Evolutionary conservation across 805 yeast species (phyloP).

Genomic region (Nakazawaea wyomingensis): DNA sequence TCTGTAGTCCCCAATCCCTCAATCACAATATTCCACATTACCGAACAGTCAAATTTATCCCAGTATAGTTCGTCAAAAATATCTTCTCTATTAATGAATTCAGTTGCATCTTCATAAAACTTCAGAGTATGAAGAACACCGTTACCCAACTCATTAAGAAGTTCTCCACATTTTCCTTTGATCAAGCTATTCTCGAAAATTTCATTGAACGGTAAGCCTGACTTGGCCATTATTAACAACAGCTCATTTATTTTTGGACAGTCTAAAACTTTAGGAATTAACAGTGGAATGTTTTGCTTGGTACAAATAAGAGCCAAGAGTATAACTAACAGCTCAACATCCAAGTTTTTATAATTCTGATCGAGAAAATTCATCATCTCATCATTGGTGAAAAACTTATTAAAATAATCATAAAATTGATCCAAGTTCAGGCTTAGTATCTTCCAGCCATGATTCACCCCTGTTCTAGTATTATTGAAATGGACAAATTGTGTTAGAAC

Average conservation of each 20-base stretch:
- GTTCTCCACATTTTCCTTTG: conserved; percentile 17
- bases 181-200: conserved; percentile 19
- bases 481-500: conserved; percentile 34
- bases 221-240: conserved; percentile 16
- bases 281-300: conserved; percentile 3
- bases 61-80: conserved; percentile 24
- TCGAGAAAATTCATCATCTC: conserved; percentile 15
- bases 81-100: conserved; percentile 16
- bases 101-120: conserved; percentile 19
- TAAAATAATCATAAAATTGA: conserved; percentile 31
- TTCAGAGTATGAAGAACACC: conserved; percentile 13
- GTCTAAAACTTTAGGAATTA: conserved; percentile 16
- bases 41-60: conserved; percentile 19
- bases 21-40: conserved; percentile 17
- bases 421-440: conserved; percentile 32
- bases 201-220: conserved; percentile 16
- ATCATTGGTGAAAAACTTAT: conserved; percentile 15
- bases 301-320: conserved; percentile 14
- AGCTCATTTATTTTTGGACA: conserved; percentile 15
- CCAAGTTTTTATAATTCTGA: conserved; percentile 4
- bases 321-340: conserved; percentile 17
- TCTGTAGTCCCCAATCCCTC: conserved; percentile 16
- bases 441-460: conserved; percentile 23
- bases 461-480: conserved; percentile 18
- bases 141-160: conserved; percentile 23